Evolutionary conservation across 106 monocot species (phyloP).

Genomic region (Dioscorea dumetorum): DNA sequence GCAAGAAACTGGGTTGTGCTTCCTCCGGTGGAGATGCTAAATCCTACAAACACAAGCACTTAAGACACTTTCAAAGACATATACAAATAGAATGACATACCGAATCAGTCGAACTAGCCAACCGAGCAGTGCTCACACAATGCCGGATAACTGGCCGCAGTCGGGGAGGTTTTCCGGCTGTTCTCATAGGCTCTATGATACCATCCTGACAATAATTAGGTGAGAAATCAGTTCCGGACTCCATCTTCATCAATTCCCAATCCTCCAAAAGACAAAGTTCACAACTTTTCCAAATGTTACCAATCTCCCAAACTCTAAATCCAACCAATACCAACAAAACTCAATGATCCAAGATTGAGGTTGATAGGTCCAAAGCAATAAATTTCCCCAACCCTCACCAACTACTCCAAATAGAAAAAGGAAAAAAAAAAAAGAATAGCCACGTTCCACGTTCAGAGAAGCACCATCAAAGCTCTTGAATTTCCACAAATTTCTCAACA

Average conservation of each 20-base stretch:
- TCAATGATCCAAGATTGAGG: background rate
- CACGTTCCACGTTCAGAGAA: background rate
- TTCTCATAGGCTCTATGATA: slow-evolving; percentile 4
- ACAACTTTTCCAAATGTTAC: background rate
- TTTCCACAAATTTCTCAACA: background rate
- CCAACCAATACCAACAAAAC: background rate
- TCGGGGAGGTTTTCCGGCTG: slow-evolving; percentile 31
- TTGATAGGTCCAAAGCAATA: background rate
- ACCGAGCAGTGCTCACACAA: slow-evolving; percentile 32
- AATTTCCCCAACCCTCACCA: slow-evolving; percentile 8
- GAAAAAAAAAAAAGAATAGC: background rate
- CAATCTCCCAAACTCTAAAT: background rate
- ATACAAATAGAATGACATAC: background rate
- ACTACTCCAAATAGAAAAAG: background rate
- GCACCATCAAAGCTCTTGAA: background rate
- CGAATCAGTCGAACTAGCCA: slow-evolving; percentile 7
- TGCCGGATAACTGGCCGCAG: slow-evolving; percentile 38
- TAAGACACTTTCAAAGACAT: background rate
- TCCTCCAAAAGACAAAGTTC: background rate
- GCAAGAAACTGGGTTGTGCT: slow-evolving; percentile 24
- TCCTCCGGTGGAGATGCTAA: slow-evolving; percentile 18
- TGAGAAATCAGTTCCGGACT: slow-evolving; percentile 12
- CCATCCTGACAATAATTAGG: background rate
- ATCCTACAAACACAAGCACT: slow-evolving; percentile 18
- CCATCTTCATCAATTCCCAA: slow-evolving; percentile 11